Percentiles rank a stretch among this genome's conserved stretches.
phyloP scores from a whole-genome alignment of 2,329 filamentous ascomycete genomes.

The Chrysoporthe deuterocubensis region DNA sequence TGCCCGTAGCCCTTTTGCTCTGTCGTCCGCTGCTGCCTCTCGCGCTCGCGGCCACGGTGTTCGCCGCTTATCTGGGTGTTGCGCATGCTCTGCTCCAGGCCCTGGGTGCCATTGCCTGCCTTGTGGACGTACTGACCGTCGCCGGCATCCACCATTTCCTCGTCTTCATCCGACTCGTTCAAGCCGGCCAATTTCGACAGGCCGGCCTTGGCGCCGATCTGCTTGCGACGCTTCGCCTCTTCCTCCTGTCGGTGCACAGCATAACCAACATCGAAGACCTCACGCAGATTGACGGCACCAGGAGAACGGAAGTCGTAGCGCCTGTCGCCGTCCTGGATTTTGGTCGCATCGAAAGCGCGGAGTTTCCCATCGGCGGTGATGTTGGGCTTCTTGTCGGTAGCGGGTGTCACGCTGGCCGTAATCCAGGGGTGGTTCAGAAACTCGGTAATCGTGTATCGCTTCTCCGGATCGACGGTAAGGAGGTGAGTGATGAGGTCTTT shows the following conservation, averaged over 20 bases:
- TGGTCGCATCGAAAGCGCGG: constrained; percentile 60
- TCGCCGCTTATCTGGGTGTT: constrained; percentile 74
- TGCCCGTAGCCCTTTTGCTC: constrained; percentile 79
- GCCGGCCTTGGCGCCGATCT: constrained; percentile 73
- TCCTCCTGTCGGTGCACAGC: constrained; percentile 97
- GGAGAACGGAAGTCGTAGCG: constrained; percentile 94
- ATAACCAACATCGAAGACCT: constrained; percentile 98
- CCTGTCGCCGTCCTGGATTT: constrained; percentile 62
- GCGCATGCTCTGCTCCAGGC: constrained; percentile 85
- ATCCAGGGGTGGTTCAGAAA: constrained; percentile 98
- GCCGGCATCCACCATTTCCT: constrained; percentile 53
- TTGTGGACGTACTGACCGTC: constrained; percentile 39
- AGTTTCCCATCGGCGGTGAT: constrained; percentile 47
- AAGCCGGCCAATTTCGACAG: constrained; percentile 62
- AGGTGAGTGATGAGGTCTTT: constrained; percentile 94
- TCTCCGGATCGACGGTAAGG: constrained; percentile 90
- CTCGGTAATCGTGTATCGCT: constrained; percentile 90
- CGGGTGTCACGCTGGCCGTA: constrained; percentile 62
- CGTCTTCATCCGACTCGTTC: constrained; percentile 69
- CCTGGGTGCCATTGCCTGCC: constrained; percentile 57
- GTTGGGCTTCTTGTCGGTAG: constrained; percentile 60
- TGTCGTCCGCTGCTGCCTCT: constrained; percentile 34
- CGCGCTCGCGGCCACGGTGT: constrained; percentile 57
- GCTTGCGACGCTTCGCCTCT: constrained; percentile 88
- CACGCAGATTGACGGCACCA: constrained; percentile 90